Base-by-base conservation (phyloP, 768 basidiomycete species). In the Asterophora parasitica region DNA sequence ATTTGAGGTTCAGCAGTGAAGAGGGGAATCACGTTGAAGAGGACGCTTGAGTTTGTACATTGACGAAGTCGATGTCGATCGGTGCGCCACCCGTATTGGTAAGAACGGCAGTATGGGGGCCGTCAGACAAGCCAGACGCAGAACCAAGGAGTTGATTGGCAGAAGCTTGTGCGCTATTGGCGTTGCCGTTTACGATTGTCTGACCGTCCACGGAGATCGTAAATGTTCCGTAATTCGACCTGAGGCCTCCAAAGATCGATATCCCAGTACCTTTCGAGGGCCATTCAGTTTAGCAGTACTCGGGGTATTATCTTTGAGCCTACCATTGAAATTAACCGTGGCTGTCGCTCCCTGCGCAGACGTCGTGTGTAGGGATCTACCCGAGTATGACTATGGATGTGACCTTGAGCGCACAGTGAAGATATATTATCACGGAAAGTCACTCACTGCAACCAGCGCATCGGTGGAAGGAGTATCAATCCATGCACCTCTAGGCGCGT, bases 41-140 rank as follows among this genome's bases (percentile, higher is more conserved):
- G 7, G 70, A 73, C 30, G 74, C 55, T 44, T 63, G 66, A 4
- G 68, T 68, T 44, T 70, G 64, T 41, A 79, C 67, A 27, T 73
- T 61, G n/a, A 78, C 52, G 30, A 57, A 65, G 55, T 81, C 81
- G 48, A 81, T 67, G 55, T 81, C 80, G 41, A 82, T 66, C 1
- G 66, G 57, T n/a, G 54, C 53, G 3, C 63, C 65, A 9, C 71
- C 74, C 0, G 68, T 71, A 53, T 71, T 76, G 15, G 72, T 75
- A 17, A 82, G 52, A 32, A 73, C 63, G 7, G 69, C 75, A 1
- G 68, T 74, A 59, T 81, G 81, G 26, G 62, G 53, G 1, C 76
- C 78, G 57, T 72, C 65, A 6, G 58, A 16, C 34, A 81, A 61
- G 9, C 70, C 70, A 27, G 69, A 64, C n/a, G 58, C 62, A 8